Evolutionary conservation across 768 basidiomycete species (phyloP).

Genomic region (Lentinula aciculospora): DNA sequence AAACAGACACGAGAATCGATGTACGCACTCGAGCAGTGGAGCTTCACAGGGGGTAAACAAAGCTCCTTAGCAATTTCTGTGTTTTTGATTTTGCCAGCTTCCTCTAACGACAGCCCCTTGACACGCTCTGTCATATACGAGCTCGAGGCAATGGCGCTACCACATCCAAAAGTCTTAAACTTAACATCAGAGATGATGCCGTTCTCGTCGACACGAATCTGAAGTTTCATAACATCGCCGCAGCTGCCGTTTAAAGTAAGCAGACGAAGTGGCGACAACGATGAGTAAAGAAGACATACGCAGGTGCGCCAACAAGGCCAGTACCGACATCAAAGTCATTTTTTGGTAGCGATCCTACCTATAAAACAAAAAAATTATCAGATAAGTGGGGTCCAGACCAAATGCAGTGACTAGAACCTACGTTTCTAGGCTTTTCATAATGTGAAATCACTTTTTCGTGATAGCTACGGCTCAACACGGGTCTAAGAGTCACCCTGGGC

Average conservation of each 20-base stretch:
- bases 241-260: constrained; percentile 44
- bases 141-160: constrained; percentile 95
- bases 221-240: constrained; percentile 99
- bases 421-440: constrained; percentile 97
- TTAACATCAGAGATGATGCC: constrained; percentile 98
- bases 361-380: constrained; percentile 42
- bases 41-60: constrained; percentile 91
- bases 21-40: constrained; percentile 84
- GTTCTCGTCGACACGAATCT: constrained; percentile 93
- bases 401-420: constrained; percentile 41
- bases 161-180: constrained; percentile 99
- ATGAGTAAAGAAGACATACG: constrained; percentile 46
- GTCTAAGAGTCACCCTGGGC: constrained; percentile 34
- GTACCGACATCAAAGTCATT: constrained; percentile 89
- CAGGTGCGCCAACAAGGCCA: constrained; percentile 95
- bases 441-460: constrained; percentile 97
- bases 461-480: constrained; percentile 66
- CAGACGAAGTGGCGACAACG: constrained; percentile 6
- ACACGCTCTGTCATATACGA: constrained; percentile 99
- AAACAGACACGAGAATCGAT: constrained; percentile 3
- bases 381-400: constrained; percentile 37
- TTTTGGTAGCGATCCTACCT: constrained; percentile 98
- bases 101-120: constrained; percentile 88
- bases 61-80: constrained; percentile 99
- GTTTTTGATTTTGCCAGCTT: constrained; percentile 95